Base-by-base conservation (phyloP, 148 eudicot species). In the Limonium bicolor region DNA sequence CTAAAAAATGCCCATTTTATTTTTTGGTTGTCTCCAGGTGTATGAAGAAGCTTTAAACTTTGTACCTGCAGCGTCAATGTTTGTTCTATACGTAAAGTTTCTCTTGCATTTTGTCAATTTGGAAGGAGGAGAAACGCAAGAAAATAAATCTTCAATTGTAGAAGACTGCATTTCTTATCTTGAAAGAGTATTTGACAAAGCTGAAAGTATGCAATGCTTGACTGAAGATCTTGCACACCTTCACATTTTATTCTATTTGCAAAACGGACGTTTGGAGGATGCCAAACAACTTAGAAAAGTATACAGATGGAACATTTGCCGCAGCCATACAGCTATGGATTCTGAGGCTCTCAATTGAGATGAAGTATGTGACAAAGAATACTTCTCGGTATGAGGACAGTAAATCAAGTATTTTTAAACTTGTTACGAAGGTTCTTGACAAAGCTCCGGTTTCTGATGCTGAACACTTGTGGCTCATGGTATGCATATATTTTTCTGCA, bases 401-500 rank as follows among this genome's bases (percentile, higher is more conserved):
- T 36, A 53, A 68, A 27, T 25, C 54, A 40, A 48, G 59, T 38
- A 37, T 76, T 20, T 71, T 69, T 45, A 46, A 52, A 20, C 76
- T 74, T 18, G 41, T 79, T 45, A 69, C 48, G 58, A 56, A 44
- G 47, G 57, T 66, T 54, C 65, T 82, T 53, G 55, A 32, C 31
- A 66, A 61, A 34, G 53, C 70, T 31, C 20, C 68, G 20, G 59
- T 72, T 48, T 63, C 66, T 8, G 60, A 76, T 56, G 78, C 72
- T 15, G 78, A 87, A 39, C 54, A 50, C 56, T 46, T 87, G 54
- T 87, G 96, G 96, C 53, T 73, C 48, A 73, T 74, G 94, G 96
- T 82, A 87, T 46, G 75, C 14, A 50, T 7, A 58, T 1, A 33
- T 18, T 27, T 19, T 18, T n/a, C n/a, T n/a, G n/a, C n/a, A n/a